A percentile compares a stretch with the other conserved stretches of the same genome.
Evolutionary conservation across 257 asterid genomes (phyloP).

Genomic region (Lithospermum erythrorhizon): DNA sequence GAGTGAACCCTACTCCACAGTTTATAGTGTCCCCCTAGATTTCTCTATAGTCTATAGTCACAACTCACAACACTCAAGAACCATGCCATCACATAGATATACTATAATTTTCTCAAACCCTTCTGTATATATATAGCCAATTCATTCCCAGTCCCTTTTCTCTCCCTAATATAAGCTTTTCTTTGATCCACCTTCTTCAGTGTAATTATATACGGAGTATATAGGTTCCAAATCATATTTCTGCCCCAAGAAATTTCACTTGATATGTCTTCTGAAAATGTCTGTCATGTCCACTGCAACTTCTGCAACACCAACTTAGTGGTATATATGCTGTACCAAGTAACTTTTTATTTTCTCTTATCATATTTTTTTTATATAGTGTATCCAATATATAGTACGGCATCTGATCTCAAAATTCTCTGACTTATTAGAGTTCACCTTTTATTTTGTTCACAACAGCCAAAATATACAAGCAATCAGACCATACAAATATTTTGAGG

Average conservation of each 20-base stretch:
- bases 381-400: too few species aligned
- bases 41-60: not conserved
- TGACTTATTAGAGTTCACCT: too few species aligned
- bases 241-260: constrained; percentile 36
- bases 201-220: not conserved
- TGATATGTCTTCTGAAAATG: constrained; percentile 59
- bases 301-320: constrained; percentile 85
- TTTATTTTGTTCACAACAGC: too few species aligned
- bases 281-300: constrained; percentile 87
- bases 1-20: too few species aligned
- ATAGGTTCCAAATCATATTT: constrained; percentile 11
- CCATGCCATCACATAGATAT: constrained; percentile 8
- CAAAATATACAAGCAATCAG: too few species aligned
- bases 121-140: too few species aligned
- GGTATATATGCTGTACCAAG: constrained; percentile 31
- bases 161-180: not conserved
- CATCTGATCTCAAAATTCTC: too few species aligned
- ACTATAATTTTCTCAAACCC: constrained; percentile 5
- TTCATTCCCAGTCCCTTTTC: constrained; percentile 6
- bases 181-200: constrained; percentile 7
- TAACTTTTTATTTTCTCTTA: not conserved
- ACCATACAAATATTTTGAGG: too few species aligned
- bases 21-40: too few species aligned
- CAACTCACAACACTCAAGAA: constrained; percentile 1
- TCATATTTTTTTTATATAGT: not conserved